Percentiles rank a stretch among this genome's conserved stretches.
Evolutionary conservation across 2,329 filamentous ascomycete species (phyloP).

Genomic region (Xylaria hypoxylon): DNA sequence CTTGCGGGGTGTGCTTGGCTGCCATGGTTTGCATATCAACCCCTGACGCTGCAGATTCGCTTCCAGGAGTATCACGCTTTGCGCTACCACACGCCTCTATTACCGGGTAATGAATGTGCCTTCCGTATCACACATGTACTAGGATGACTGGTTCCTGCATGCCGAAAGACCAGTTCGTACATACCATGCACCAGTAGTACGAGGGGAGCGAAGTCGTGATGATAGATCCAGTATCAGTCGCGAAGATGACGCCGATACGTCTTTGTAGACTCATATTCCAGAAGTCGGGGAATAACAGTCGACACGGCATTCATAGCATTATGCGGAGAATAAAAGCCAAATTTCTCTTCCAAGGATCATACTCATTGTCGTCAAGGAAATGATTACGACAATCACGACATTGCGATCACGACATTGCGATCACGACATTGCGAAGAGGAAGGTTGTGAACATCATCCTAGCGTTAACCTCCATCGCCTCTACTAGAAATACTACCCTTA

Average conservation of each 20-base stretch:
- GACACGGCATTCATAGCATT: neutral
- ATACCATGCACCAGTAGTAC: no score
- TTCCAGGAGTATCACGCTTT: slow-evolving; percentile 21
- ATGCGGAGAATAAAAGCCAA: neutral
- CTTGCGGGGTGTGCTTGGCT: slow-evolving; percentile 26
- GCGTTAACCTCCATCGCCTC: slow-evolving; percentile 19
- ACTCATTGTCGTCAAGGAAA: neutral
- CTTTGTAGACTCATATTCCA: neutral
- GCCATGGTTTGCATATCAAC: slow-evolving; percentile 28
- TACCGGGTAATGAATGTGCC: slow-evolving; percentile 23
- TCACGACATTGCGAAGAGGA: slow-evolving; percentile 15
- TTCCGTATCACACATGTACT: slow-evolving; percentile 9
- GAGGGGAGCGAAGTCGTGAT: slow-evolving; percentile 1
- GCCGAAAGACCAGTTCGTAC: slow-evolving; percentile 7
- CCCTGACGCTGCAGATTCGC: slow-evolving; percentile 32
- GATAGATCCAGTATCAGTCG: neutral
- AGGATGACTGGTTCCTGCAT: slow-evolving; percentile 35
- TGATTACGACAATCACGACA: slow-evolving; percentile 20
- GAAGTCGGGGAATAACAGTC: neutral
- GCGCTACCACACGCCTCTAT: slow-evolving; percentile 10
- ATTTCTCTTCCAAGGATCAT: neutral
- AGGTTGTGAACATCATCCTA: slow-evolving; percentile 8
- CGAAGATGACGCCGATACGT: neutral
- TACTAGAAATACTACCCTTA: slow-evolving; percentile 27
- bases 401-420: no score